Base-by-base conservation (phyloP, 805 yeast species). In the Starmerella lactis-condensi region DNA sequence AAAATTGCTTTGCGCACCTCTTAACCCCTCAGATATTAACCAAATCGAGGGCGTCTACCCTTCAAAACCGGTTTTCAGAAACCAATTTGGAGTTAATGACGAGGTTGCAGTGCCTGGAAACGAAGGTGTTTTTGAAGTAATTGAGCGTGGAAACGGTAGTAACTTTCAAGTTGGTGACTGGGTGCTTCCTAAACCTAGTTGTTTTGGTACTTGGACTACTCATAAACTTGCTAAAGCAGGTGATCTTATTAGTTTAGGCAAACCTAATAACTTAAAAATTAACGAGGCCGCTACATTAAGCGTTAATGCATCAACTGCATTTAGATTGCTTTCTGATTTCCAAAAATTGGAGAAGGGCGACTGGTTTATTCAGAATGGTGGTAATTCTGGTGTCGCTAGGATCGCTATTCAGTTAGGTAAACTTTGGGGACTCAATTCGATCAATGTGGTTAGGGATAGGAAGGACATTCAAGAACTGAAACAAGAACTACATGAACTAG, bases 351-450 rank as follows among this genome's bases (percentile, higher is more conserved):
- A 60, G 36, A 65, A 69, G 2, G 79, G 79, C 13, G 62, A 83
- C 52, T 89, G 93, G 93, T 68, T 89, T 40, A 72, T 89, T 39
- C 96, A 89, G 57, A 89, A 85, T 47, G 98, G 94, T 20, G 96
- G 93, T 22, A 89, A 81, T 42, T 79, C 93, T 6, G 92, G 89
- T 18, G 99, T 89, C 8, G 93, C 94, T 5, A 71, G 81, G 43
- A 72, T 76, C 44, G 96, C 93, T 6, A 65, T 81, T 29, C 99
- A 89, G 54, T 67, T 89, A 32, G 93, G 78, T 19, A 68, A 69
- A 41, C 60, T 71, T 18, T 62, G 75, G 51, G 93, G 93, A 1
- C 54, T 73, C 49, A 79, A 81, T 45, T 79, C 93, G 8, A 65
- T 89, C 42, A 73, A 78, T 38, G 89, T 89, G 27, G 75, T 89